Base-by-base conservation (phyloP, 2,329 filamentous ascomycete species). In the Fusarium nurragi region DNA sequence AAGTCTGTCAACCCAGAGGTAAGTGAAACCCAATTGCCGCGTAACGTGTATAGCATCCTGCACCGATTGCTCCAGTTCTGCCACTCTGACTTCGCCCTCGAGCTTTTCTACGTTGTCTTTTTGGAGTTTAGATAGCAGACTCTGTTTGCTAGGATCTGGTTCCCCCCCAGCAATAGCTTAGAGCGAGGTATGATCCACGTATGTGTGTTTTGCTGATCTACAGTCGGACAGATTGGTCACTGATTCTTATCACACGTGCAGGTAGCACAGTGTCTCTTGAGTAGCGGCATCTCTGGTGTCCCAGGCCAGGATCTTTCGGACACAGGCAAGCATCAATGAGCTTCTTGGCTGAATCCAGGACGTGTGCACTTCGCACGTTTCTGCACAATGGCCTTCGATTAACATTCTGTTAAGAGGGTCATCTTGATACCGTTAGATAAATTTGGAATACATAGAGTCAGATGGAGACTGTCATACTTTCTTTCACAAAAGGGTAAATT, bases 101-200 rank as follows among this genome's bases (percentile, higher is more conserved):
- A 59, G 32, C 0, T 13, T 2, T 5, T 11, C 1, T 2, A 34
- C 21, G 5, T 59, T 59, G 0, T 12, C 6, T 0, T 16, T 3
- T 0, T 26, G 32, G 0, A 59, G 14, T 0, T 39, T 18, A 1
- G 13, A 19, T 0, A 59, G 6, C 0, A 8, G n/a, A 0, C 4
- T 8, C 3, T 28, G 16, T 7, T 13, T 22, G 0, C 2, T 6
- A 0, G 8, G 19, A 1, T 21, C 6, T 0, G 16, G 21, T 0
- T 4, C 8, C 0, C 56, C 56, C 56, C 56, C 56, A 59, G 1
- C 56, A 59, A 4, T 59, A 59, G 2, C 56, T 59, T 1, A 59
- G 5, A 9, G 56, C 54, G 1, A 59, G 3, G 1, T 59, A 59
- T 0, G 32, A 6, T 0, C 54, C 56, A 0, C 28, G 22, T 0